Evolutionary conservation across 2,329 filamentous ascomycete genomes (phyloP), one percentile per base, ranked within the genome.

Genomic region (Cladosporium phlei): DNA sequence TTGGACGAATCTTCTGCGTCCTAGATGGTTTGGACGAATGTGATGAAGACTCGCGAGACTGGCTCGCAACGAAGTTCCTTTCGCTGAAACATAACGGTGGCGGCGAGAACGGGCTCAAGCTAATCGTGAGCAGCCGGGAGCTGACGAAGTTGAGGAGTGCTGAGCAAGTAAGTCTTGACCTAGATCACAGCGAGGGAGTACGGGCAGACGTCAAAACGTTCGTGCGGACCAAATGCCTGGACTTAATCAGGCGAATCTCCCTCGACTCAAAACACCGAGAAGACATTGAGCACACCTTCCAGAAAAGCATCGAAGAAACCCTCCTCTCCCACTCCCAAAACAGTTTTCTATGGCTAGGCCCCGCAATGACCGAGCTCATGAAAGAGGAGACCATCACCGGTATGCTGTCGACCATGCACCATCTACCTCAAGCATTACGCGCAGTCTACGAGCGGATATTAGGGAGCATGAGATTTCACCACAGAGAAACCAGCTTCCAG

Each of bases 1-100:
- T n/a, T 11, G 5, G 14, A 19, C 5, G 10, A 19, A 7, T 28
- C 3, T 40, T 21, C 25, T 62, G 57, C 24, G 46, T 65, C 1
- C 30, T 65, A 8, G 60, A 65, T 29, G 62, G 57, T 4, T 50
- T 64, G 7, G 59, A 64, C 34, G 57, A 64, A 50, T 61, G 58
- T 42, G 52, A 60, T 9, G 21, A 52, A 17, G 32, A 30, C 1
- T 55, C 48, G 2, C 20, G 42, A 17, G 10, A 40, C 3, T 28
- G 40, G 20, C 45, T 62, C 6, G 12, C 52, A 5, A 8, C n/a
- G 22, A 53, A 50, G 30, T n/a, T 61, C 4, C 37, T 46, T n/a
- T 27, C 34, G 2, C 1, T 37, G 3, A 24, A 24, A n/a, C n/a
- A n/a, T 2, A 37, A 11, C 14, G 4, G 30, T 20, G 16, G 12